A percentile compares a stretch with the other conserved stretches of the same genome.
Conservation (phyloP, 495 filamentous ascomycete genomes). For the Terfezia claveryi region DNA sequence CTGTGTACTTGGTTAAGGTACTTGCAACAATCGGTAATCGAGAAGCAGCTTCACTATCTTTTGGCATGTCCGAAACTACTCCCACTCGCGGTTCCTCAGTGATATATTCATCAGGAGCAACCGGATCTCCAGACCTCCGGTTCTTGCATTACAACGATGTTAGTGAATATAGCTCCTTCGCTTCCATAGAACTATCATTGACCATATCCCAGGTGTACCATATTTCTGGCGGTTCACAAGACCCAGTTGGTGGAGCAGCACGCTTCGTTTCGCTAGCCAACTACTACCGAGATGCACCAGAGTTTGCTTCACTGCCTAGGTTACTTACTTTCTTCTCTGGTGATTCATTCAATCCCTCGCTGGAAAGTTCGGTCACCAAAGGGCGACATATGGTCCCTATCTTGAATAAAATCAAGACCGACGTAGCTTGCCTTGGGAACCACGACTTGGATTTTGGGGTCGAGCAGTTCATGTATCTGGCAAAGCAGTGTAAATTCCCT, state of each 20-base stretch:
- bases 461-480: conserved; percentile 48
- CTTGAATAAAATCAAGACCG: conserved; percentile 53
- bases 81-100: no score
- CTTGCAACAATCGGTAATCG: no score
- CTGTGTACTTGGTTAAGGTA: no score
- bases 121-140: conserved; percentile 18
- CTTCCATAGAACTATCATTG: neutral
- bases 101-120: no score
- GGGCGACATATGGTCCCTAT: conserved; percentile 75
- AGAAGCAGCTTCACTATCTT: no score
- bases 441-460: conserved; percentile 93
- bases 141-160: conserved; percentile 83
- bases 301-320: conserved; percentile 21
- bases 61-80: no score
- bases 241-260: conserved; percentile 57
- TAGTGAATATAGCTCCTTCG: neutral
- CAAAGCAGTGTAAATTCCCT: conserved; percentile 55
- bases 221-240: conserved; percentile 40
- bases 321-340: conserved; percentile 71
- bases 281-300: conserved; percentile 40
- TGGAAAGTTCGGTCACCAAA: conserved; percentile 72
- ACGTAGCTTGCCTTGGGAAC: conserved; percentile 68
- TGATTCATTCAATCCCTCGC: conserved; percentile 74
- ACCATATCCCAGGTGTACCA: conserved; percentile 36
- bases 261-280: conserved; percentile 61